Evolutionary conservation across 306 rosid species (phyloP), one percentile per base, ranked within the genome.

Genomic region (Citrullus mucosospermus): DNA sequence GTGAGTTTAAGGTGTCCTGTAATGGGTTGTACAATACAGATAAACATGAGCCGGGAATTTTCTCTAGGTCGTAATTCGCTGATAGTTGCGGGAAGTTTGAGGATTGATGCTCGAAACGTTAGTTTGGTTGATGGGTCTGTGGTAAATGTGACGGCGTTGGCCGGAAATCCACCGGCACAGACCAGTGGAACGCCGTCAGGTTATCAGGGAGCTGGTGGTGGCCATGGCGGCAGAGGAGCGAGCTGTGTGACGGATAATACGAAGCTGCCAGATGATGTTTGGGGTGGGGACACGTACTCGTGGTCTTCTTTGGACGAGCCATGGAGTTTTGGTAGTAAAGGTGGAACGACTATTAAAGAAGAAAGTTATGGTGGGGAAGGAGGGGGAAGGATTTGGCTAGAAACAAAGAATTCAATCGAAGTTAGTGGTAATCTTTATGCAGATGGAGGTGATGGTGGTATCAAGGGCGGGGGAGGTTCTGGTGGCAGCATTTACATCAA

Each of bases 221-320:
- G 98, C 44, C 88, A 95, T 32, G 98, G 98, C 20, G 98, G 98
- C 20, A 86, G 98, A 78, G 98, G 98, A n/a, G 97, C 98, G 38
- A 85, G 89, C 76, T 94, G 97, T 76, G 93, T 92, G 12, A 81
- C 85, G 0, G 98, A 94, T 70, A 94, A 92, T 73, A 90, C 91
- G 18, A 94, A 94, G 81, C 93, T 94, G 9, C 98, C 98, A 0
- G 96, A 89, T 55, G 98, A 94, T 88, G 88, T 92, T 39, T 94
- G 97, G 97, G 98, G 98, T 11, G 98, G 98, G 20, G 98, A 92
- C 78, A 91, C 98, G 0, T 94, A 94, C 65, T 87, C 97, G 3
- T 94, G 98, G 97, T 85, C 96, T 6, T 53, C 93, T 3, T 56
- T 92, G 66, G 84, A 94, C 38, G 55, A 82, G 83, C 97, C 98